Evolutionary conservation across 495 filamentous ascomycete species (phyloP).

Genomic region (Penicillium goetzii): DNA sequence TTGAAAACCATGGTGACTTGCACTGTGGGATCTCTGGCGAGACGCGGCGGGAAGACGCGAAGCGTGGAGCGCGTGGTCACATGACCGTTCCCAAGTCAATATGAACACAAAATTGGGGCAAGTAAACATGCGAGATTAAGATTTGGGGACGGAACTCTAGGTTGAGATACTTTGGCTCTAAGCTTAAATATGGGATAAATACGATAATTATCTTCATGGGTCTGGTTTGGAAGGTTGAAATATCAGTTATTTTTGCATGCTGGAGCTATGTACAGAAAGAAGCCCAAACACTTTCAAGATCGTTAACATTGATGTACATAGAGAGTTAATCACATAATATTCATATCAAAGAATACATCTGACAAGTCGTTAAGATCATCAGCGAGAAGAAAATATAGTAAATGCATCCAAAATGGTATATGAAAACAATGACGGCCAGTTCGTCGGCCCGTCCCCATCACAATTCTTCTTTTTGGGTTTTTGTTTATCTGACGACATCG

Average conservation of each 20-base stretch:
- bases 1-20: slow-evolving; percentile 49
- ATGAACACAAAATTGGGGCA: background rate
- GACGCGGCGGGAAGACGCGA: slow-evolving; percentile 20
- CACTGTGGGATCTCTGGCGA: slow-evolving; percentile 9
- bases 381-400: slow-evolving; percentile 16
- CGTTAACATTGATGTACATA: slow-evolving; percentile 21
- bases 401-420: slow-evolving; percentile 21
- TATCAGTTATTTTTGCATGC: slow-evolving; percentile 8
- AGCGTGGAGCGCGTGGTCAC: slow-evolving; percentile 28
- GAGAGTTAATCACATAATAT: slow-evolving; percentile 20
- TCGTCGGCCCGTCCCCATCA: background rate
- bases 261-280: slow-evolving; percentile 17
- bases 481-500: slow-evolving; percentile 32
- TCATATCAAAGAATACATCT: slow-evolving; percentile 14
- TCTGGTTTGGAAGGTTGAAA: background rate
- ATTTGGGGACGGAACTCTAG: background rate
- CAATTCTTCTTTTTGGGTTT: background rate
- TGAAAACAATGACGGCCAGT: slow-evolving; percentile 11
- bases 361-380: slow-evolving; percentile 21
- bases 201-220: too few relatives aligned
- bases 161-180: background rate
- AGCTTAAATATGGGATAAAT: background rate
- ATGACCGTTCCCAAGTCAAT: slow-evolving; percentile 8
- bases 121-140: background rate
- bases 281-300: slow-evolving; percentile 13